phyloP scores from a whole-genome alignment of 495 filamentous ascomycete genomes.

The Aspergillus bridgeri region DNA sequence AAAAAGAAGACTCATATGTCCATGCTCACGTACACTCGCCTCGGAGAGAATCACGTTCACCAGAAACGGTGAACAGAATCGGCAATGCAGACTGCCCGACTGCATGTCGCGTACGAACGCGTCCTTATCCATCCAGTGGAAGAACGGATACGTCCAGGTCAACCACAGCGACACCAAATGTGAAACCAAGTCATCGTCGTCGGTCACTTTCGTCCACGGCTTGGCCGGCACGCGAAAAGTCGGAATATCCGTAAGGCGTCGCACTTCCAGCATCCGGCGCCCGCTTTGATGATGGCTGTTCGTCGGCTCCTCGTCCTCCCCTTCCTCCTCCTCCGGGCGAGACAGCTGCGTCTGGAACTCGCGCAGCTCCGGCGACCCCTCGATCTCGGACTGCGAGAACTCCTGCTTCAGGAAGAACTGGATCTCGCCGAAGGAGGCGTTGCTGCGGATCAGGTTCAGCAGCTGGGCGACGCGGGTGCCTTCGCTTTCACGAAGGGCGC shows the following conservation, averaged over 20 bases:
- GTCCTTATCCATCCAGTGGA: slow-evolving; percentile 41
- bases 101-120: slow-evolving; percentile 41
- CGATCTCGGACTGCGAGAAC: slow-evolving; percentile 18
- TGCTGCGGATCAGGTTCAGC: slow-evolving; percentile 27
- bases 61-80: slow-evolving; percentile 44
- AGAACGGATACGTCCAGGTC: slow-evolving; percentile 41
- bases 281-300: slow-evolving; percentile 1
- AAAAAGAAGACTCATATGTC: neutral
- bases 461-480: slow-evolving; percentile 21
- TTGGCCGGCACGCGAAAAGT: slow-evolving; percentile 33
- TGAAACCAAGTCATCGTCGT: slow-evolving; percentile 47
- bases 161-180: slow-evolving; percentile 45
- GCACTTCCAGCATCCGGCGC: slow-evolving; percentile 24
- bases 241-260: slow-evolving; percentile 24
- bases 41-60: slow-evolving; percentile 44
- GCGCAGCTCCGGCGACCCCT: slow-evolving; percentile 17
- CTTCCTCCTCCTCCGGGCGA: slow-evolving; percentile 8
- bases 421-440: slow-evolving; percentile 23
- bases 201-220: slow-evolving; percentile 47
- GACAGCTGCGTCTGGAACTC: slow-evolving; percentile 14
- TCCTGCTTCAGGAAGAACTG: slow-evolving; percentile 19
- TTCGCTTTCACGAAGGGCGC: slow-evolving; percentile 18
- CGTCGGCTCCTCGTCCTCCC: slow-evolving; percentile 5
- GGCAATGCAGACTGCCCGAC: slow-evolving; percentile 20
- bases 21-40: slow-evolving; percentile 23